Evolutionary conservation across 129 eudicot genomes (phyloP), one percentile per base, ranked within the genome.

Genomic region (Pulicaria dysenterica): DNA sequence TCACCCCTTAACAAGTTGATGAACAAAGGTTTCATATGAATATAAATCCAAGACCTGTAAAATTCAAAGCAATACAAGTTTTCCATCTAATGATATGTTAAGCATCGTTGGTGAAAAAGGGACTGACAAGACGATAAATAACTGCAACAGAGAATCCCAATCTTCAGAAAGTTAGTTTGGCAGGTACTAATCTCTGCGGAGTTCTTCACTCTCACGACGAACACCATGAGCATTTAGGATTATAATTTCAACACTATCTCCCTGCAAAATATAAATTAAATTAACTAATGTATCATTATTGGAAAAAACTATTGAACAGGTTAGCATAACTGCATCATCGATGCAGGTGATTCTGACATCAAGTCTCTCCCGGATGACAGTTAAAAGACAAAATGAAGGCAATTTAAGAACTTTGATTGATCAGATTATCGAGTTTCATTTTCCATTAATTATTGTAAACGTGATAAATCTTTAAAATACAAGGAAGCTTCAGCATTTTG

Each of bases 181-280:
- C 40, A 24, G 31, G 31, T 24, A 48, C 76, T 75, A 92, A 79
- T 92, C 98, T 74, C 57, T 87, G 85, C 98, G 82, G 66, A 92
- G 98, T 36, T 82, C 90, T 95, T 89, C 87, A 82, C 59, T 78
- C 68, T 92, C 96, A 8, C 75, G 81, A 17, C 92, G 96, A 24
- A 83, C 71, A n/a, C 98, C 98, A 8, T 78, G 58, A 31, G 83
- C 86, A 78, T 89, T 92, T 69, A 92, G 57, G 53, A 92, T 74
- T 34, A 87, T 81, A 46, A 92, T 84, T 77, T 92, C 98, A 69
- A 89, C 87, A 65, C 88, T 87, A 82, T 92, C 98, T 67, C 98
- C 98, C 98, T 92, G 92, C 47, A 46, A 65, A 19, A 50, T 7
- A 62, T 61, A 62, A 40, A 62, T 37, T 48, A 36, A 37, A 59